Evolutionary conservation across 1,139 yeast species (phyloP), one percentile per base, ranked within the genome.

Genomic region (Kurtzmaniella quercitrusa): DNA sequence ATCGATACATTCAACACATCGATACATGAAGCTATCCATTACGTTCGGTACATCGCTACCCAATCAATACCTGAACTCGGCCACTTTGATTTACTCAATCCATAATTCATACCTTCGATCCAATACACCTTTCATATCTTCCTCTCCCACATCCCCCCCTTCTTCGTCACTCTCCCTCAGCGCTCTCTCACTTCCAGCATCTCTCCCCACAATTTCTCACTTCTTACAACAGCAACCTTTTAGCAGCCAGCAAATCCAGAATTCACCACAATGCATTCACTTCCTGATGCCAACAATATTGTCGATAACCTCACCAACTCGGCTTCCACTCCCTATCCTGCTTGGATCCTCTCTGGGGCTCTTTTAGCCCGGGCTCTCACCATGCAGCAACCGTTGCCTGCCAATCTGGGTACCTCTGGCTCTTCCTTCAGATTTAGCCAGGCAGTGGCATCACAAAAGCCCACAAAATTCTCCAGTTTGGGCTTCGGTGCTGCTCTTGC

Each of bases 401-500:
- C 48, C 6, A 41, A 47, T 18, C 40, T 48, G 3, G 70, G 68
- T 1, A 27, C 31, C 14, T 57, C 65, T 14, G 73, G 72, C 1
- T 56, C 62, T 18, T 63, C 69, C 8, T 57, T 57, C 34, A 54
- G 52, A 46, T 62, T 66, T 48, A 57, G 63, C 41, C 57, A 53
- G 41, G 46, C 61, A 2, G 50, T 63, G 43, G 61, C 68, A 1
- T 46, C 52, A 10, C 54, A 66, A 8, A 62, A 62, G 48, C 78
- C 78, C 3, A 63, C 76, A 2, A 57, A 58, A 41, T 53, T 59
- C 2, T 62, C 75, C 8, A 70, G 77, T 48, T 63, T 61, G 38
- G 53, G 65, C 8, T 89, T 88, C 59, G 91, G 95, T 5, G 68
- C 79, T 1, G 84, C 91, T 27, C 72, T 81, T 51, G 86, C 85